phyloP scores from a whole-genome alignment of 1,284 basidiomycete species.

The Cerrena zonata region DNA sequence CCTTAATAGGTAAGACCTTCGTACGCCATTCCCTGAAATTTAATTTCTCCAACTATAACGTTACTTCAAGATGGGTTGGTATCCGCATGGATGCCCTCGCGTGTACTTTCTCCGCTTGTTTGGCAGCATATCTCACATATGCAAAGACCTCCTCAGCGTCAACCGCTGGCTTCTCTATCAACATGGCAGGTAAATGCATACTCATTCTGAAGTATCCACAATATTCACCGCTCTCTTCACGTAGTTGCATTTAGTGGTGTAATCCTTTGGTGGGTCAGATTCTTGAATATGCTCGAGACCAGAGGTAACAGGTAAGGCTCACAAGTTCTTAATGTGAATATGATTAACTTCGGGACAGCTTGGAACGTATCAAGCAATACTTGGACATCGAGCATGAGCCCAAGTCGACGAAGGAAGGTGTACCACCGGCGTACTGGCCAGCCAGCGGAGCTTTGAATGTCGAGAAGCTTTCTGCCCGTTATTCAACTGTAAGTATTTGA shows the following conservation, averaged over 20 bases:
- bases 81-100: constrained; percentile 46
- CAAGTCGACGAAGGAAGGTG: constrained; percentile 38
- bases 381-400: constrained; percentile 69
- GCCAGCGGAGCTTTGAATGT: constrained; percentile 61
- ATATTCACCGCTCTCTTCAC: not conserved
- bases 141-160: constrained; percentile 26
- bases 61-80: constrained; percentile 39
- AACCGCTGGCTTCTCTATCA: constrained; percentile 43
- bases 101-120: constrained; percentile 41
- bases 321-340: too few species aligned
- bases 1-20: constrained; percentile 40
- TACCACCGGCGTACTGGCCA: constrained; percentile 75
- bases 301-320: not conserved
- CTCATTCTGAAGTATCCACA: not conserved
- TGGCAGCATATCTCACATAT: constrained; percentile 52
- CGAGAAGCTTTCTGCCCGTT: constrained; percentile 53
- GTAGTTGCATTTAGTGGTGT: constrained; percentile 46
- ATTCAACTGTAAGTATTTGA: constrained; percentile 38
- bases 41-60: constrained; percentile 16
- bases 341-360: constrained; percentile 25
- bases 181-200: constrained; percentile 35
- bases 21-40: not conserved
- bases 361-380: constrained; percentile 55
- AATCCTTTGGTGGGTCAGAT: constrained; percentile 49
- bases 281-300: constrained; percentile 50